Evolutionary conservation across 306 rosid species (phyloP).

Genomic region (Rosa persica): DNA sequence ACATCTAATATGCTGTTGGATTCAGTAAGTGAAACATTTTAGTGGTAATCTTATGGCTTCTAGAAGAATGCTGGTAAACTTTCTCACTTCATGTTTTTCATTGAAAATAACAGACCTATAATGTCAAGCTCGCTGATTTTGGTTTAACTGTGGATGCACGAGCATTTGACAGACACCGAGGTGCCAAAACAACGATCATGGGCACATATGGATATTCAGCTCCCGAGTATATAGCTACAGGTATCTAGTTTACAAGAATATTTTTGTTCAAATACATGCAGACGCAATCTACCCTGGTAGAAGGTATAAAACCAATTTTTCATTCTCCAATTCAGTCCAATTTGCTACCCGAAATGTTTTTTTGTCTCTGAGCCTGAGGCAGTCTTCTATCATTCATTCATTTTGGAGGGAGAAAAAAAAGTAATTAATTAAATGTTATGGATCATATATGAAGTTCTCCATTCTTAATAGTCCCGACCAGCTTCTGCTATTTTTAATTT

Average conservation of each 20-base stretch:
- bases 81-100: conserved; percentile 13
- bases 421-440: background rate
- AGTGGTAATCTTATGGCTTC: conserved; percentile 9
- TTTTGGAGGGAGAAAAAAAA: no score
- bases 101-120: conserved; percentile 48
- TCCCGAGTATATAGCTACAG: conserved; percentile 95
- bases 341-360: background rate
- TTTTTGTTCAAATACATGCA: background rate
- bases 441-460: background rate
- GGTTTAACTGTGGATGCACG: conserved; percentile 94
- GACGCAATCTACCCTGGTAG: background rate
- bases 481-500: background rate
- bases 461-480: background rate
- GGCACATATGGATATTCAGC: conserved; percentile 96
- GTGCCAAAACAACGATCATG: conserved; percentile 82
- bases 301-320: background rate
- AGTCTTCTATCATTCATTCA: background rate
- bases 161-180: conserved; percentile 47
- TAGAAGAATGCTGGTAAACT: conserved; percentile 15
- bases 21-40: conserved; percentile 44
- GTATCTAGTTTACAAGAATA: conserved; percentile 37
- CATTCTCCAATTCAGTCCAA: background rate
- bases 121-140: conserved; percentile 80
- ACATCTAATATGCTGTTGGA: conserved; percentile 79
- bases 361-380: background rate